phyloP scores from a whole-genome alignment of 306 rosid species.

The Ochetophila trinervis region DNA sequence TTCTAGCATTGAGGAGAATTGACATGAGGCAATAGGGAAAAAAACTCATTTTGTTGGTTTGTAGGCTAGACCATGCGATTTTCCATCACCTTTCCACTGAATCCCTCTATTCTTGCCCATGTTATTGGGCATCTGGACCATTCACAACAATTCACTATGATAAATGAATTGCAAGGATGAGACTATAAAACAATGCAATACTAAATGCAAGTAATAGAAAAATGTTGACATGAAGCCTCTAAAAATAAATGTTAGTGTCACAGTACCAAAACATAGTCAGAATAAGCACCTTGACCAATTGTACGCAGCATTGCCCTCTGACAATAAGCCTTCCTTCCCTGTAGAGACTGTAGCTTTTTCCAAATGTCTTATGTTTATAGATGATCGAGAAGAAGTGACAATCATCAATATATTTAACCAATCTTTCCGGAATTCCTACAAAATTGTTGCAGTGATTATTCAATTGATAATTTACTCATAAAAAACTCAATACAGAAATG shows the following conservation, averaged over 20 bases:
- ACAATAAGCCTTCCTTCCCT: conserved; percentile 91
- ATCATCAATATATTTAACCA: conserved; percentile 89
- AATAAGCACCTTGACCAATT: conserved; percentile 93
- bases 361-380: conserved; percentile 94
- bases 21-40: too few relatives aligned
- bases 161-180: too few relatives aligned
- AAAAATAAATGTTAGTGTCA: background rate
- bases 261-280: conserved; percentile 23
- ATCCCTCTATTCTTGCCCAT: too few relatives aligned
- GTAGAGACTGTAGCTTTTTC: conserved; percentile 99
- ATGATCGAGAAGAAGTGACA: conserved; percentile 91
- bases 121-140: too few relatives aligned
- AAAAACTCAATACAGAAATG: conserved; percentile 1
- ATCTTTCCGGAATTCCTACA: conserved; percentile 87
- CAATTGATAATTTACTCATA: background rate
- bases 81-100: too few relatives aligned
- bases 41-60: too few relatives aligned
- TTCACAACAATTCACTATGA: too few relatives aligned
- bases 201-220: background rate
- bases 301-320: conserved; percentile 94
- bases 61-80: too few relatives aligned
- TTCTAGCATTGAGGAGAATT: too few relatives aligned
- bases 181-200: background rate
- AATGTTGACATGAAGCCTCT: background rate
- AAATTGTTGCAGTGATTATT: conserved; percentile 6